Percentiles rank a stretch among this genome's conserved stretches.
Conservation (phyloP, 768 basidiomycete genomes). For the Serendipita vermifera region DNA sequence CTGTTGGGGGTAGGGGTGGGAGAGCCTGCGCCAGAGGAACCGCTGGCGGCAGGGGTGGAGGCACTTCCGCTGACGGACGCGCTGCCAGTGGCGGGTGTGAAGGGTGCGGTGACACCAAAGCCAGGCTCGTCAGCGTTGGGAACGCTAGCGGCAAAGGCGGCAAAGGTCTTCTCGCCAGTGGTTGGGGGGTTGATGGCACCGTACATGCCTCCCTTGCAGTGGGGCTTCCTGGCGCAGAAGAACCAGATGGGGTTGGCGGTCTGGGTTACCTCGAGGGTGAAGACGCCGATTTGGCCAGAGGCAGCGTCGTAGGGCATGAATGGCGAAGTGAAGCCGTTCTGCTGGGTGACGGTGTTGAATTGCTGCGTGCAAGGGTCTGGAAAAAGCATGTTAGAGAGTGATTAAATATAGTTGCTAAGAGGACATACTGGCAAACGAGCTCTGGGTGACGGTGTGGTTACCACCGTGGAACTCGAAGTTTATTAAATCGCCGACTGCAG, state of each 20-base stretch:
- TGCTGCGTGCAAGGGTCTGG: slow-evolving; percentile 8
- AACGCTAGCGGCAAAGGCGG: background rate
- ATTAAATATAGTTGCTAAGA: background rate
- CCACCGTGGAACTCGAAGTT: slow-evolving; percentile 8
- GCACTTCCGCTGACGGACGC: background rate
- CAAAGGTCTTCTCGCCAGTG: background rate
- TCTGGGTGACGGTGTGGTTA: slow-evolving; percentile 7
- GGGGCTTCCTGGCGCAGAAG: slow-evolving; percentile 5
- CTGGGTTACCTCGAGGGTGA: slow-evolving; percentile 9
- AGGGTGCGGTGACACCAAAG: slow-evolving; percentile 3
- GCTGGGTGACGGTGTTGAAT: slow-evolving; percentile 9
- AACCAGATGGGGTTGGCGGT: slow-evolving; percentile 11
- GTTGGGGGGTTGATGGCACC: slow-evolving; percentile 8
- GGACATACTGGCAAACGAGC: slow-evolving; percentile 4
- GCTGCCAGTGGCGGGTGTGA: background rate
- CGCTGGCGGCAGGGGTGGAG: background rate
- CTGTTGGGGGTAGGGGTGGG: background rate
- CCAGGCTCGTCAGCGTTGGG: slow-evolving; percentile 1
- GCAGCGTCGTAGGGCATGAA: slow-evolving; percentile 8
- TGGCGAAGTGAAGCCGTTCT: slow-evolving; percentile 7
- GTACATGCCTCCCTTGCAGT: slow-evolving; percentile 8
- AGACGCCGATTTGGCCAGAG: slow-evolving; percentile 4
- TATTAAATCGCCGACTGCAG: slow-evolving; percentile 4
- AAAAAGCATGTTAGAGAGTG: background rate
- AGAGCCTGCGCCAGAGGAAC: background rate